Evolutionary conservation across 2,329 filamentous ascomycete genomes (phyloP), one percentile per base, ranked within the genome.

Genomic region (Colletotrichum spaethianum): DNA sequence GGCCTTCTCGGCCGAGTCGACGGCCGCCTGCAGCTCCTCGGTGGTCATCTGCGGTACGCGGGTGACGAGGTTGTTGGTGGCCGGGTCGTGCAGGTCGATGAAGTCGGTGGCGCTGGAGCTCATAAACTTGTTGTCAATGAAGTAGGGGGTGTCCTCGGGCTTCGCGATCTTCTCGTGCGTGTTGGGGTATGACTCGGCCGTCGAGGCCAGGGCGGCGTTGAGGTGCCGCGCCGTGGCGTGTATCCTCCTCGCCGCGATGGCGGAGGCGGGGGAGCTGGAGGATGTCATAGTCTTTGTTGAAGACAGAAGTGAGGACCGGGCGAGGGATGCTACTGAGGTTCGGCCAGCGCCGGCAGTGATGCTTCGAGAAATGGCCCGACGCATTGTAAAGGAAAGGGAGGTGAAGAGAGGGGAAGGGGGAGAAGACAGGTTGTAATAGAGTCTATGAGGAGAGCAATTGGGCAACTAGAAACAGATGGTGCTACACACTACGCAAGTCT

Each of bases 21-120:
- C 93, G 8, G 91, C 92, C 18, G 92, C 92, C 82, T 89, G 88
- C 77, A 96, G 89, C 86, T 96, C 94, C 69, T 85, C 91, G 79
- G 93, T 90, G 18, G 93, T 96, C 83, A 91, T 93, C 84, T 96
- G 93, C 23, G 94, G 94, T 36, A 96, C 93, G 62, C 93, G 90
- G 18, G 94, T 96, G 74, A 96, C 91, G 75, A 96, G 88, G 83
- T 95, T 93, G 86, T 95, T 96, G 77, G 94, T 96, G 60, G 94
- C 93, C 26, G 94, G 94, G 83, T 96, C 94, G 83, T 93, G 86
- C 75, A 96, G 85, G 78, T 95, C 93, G 80, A 96, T 94, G 87
- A 91, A 94, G 83, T 92, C 86, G 72, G 90, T 88, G 36, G 93
- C 86, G 78, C 87, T 83, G 23, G 93, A 95, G 61, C 88, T 83